These are phyloP conservation scores for Dryadomyces quercivorus DNA, from an alignment of 2,329 filamentous ascomycete genomes.

Conservation along the genomic window DNA sequence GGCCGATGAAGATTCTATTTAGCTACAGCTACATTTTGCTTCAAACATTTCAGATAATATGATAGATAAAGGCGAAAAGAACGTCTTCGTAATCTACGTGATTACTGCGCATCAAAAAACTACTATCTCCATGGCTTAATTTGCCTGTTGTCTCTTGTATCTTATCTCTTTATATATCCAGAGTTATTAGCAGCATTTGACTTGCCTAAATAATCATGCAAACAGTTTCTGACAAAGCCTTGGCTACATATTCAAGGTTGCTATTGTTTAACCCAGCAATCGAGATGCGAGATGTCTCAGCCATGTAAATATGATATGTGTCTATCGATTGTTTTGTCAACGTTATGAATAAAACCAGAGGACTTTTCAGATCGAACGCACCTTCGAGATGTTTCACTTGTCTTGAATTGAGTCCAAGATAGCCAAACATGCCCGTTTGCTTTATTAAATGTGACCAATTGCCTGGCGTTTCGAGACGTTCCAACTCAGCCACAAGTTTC, in stretches of 20 bases:
- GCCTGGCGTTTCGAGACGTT: slow-evolving; percentile 69
- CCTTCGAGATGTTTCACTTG: slow-evolving; percentile 54
- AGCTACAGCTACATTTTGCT: no score
- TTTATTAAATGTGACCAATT: slow-evolving; percentile 97
- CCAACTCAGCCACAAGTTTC: slow-evolving; percentile 63
- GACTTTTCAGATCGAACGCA: background rate
- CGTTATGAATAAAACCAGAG: slow-evolving; percentile 13
- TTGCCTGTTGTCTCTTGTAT: no score
- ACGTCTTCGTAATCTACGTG: no score
- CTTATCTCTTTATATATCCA: no score
- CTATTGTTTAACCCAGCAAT: slow-evolving; percentile 89
- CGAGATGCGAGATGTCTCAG: slow-evolving; percentile 93
- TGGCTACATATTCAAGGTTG: slow-evolving; percentile 87
- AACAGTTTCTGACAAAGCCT: slow-evolving; percentile 52
- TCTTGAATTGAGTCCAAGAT: slow-evolving; percentile 62
- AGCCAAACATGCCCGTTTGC: slow-evolving; percentile 99
- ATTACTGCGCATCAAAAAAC: no score
- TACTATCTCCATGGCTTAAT: no score
- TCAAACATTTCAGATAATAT: no score
- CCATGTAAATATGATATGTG: slow-evolving; percentile 67
- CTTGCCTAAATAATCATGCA: no score
- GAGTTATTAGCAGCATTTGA: no score
- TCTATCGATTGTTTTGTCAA: slow-evolving; percentile 31
- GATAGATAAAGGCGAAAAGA: no score
- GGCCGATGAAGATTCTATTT: no score